phyloP scores from a whole-genome alignment of 352 stramenopile species.

The Globisporangium acanthophoron region DNA sequence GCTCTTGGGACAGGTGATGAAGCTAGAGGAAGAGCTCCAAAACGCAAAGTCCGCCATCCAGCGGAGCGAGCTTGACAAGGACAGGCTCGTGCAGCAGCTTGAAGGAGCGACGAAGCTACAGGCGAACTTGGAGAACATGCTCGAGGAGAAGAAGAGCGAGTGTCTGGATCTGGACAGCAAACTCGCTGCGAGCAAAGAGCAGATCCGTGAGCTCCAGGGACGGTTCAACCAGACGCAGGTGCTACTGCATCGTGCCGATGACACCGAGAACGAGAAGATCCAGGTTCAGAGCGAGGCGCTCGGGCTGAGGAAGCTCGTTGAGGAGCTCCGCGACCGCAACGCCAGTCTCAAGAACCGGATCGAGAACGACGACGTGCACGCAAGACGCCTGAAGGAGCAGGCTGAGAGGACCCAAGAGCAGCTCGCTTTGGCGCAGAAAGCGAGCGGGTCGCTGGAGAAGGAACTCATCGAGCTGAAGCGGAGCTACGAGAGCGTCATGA shows the following conservation, averaged over 20 bases:
- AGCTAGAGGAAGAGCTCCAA: slow-evolving; percentile 55
- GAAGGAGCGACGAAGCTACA: slow-evolving; percentile 31
- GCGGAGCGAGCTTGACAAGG: slow-evolving; percentile 33
- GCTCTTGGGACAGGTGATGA: slow-evolving; percentile 45
- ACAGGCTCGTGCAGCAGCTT: slow-evolving; percentile 38
- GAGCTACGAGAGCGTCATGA: slow-evolving; percentile 45
- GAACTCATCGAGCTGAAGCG: slow-evolving; percentile 43
- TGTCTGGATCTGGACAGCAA: slow-evolving; percentile 31
- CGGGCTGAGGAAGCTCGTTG: slow-evolving; percentile 42
- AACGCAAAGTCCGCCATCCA: slow-evolving; percentile 31
- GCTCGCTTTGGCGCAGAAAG: slow-evolving; percentile 22
- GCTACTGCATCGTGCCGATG: slow-evolving; percentile 38
- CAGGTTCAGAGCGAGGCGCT: slow-evolving; percentile 57
- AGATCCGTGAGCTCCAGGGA: slow-evolving; percentile 33
- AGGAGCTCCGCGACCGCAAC: slow-evolving; percentile 67
- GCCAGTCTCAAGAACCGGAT: slow-evolving; percentile 44
- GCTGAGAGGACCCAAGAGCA: slow-evolving; percentile 45
- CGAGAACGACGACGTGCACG: slow-evolving; percentile 38
- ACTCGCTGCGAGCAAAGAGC: slow-evolving; percentile 39
- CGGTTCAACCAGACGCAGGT: slow-evolving; percentile 32
- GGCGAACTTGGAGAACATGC: slow-evolving; percentile 30
- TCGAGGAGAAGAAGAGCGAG: slow-evolving; percentile 57
- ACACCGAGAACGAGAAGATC: slow-evolving; percentile 64
- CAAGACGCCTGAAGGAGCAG: slow-evolving; percentile 45
- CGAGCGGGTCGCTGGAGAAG: slow-evolving; percentile 35